Evolutionary conservation across 768 basidiomycete species (phyloP), one percentile per base, ranked within the genome.

Genomic region (Mycena capillaripes): DNA sequence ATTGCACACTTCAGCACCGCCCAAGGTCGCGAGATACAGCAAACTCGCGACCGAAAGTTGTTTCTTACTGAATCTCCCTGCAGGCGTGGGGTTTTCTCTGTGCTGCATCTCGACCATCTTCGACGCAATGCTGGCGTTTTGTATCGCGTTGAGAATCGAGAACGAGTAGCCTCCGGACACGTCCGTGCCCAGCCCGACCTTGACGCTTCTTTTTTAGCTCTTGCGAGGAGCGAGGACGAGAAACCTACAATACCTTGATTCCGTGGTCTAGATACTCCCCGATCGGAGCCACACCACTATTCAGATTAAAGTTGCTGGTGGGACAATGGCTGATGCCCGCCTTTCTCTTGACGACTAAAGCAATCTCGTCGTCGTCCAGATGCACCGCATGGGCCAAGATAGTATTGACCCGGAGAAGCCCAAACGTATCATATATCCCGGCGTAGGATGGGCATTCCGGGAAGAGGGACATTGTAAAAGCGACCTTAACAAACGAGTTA

Each of bases 181-280:
- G 79, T 97, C 96, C 61, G 97, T 97, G 3, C 97, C 97, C n/a
- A 99, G 84, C 21, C 96, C 96, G 71, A 98, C 95, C 96, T 97
- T 71, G 6, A 4, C 36, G 56, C 23, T 38, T 36, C n/a, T 16
- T 21, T 50, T 64, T 27, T 48, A 52, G 16, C 36, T 44, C 42
- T 23, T 12, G 25, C 2, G 63, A 27, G 42, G 17, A 30, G 60
- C 25, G 36, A 52, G 30, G 60, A 50, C 17, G 7, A 3, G 60
- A 0, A 53, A 76, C 83, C 32, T 66, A n/a, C n/a, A n/a, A n/a
- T n/a, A 94, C 97, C 88, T 98, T 98, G 80, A 98, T 89, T 3
- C 95, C 96, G 55, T 81, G 83, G 80, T 98, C 97, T 16, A 98
- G 85, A 81, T 93, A 91, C 72, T 87, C 83, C 3, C 93, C 95